Conservation (phyloP, 257 asterid genomes). For the Agastache rugosa region DNA sequence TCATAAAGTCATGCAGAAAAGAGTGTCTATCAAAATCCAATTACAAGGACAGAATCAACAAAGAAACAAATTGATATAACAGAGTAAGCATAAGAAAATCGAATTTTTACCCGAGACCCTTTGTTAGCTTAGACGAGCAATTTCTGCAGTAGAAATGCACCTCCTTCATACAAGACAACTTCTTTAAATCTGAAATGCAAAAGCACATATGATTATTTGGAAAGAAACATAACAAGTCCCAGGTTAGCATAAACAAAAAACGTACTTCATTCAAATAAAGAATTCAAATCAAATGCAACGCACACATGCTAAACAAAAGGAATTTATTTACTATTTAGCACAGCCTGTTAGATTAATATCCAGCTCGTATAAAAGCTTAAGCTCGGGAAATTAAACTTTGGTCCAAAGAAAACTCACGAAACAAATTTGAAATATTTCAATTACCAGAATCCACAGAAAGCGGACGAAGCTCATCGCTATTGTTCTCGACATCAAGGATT, state of each 20-base stretch:
- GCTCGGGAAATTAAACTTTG: background rate
- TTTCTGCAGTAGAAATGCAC: conserved; percentile 84
- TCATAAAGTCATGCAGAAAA: background rate
- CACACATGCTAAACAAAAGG: background rate
- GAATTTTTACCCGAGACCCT: conserved; percentile 63
- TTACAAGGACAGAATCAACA: background rate
- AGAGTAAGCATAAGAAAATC: conserved; percentile 30
- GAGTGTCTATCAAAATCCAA: conserved; percentile 7
- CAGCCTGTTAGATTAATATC: background rate
- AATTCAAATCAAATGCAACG: background rate
- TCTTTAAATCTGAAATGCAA: conserved; percentile 60
- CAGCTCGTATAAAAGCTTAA: background rate
- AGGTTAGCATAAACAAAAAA: background rate
- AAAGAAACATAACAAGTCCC: background rate
- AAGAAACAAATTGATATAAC: background rate
- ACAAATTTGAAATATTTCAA: conserved; percentile 22
- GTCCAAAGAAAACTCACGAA: conserved; percentile 17
- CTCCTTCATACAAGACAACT: conserved; percentile 67
- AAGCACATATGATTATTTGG: conserved; percentile 7
- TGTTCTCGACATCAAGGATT: conserved; percentile 32
- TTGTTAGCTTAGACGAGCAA: conserved; percentile 76
- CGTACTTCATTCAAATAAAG: background rate
- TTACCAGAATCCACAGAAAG: conserved; percentile 66
- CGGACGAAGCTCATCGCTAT: conserved; percentile 42
- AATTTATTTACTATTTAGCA: background rate